phyloP scores from a whole-genome alignment of 768 basidiomycete species.

The Amanita brunnescens region DNA sequence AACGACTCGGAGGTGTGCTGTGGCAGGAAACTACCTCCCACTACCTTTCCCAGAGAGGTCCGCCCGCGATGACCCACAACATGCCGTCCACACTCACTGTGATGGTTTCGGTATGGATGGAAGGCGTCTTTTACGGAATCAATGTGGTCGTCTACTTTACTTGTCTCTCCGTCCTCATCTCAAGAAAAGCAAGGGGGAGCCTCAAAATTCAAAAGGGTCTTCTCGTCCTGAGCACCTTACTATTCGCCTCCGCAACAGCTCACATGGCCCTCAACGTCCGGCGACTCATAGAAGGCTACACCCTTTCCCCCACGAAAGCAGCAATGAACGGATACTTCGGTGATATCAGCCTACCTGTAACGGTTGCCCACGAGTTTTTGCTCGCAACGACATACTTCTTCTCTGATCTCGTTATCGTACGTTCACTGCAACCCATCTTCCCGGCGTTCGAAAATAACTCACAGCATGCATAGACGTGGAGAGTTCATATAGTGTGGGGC shows the following conservation, averaged over 20 bases:
- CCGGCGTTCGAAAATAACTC: neutral
- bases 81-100: slow-evolving; percentile 5
- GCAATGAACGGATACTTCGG: slow-evolving; percentile 24
- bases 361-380: slow-evolving; percentile 21
- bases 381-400: slow-evolving; percentile 1
- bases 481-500: slow-evolving; percentile 4
- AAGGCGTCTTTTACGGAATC: slow-evolving; percentile 13
- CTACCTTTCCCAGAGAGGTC: neutral
- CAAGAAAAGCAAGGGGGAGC: neutral
- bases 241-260: slow-evolving; percentile 20
- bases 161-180: slow-evolving; percentile 3
- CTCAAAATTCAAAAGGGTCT: neutral
- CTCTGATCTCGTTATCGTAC: slow-evolving; percentile 7
- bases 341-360: slow-evolving; percentile 25
- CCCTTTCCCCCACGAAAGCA: slow-evolving; percentile 21
- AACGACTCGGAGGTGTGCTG: too few species aligned
- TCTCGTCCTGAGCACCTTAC: neutral
- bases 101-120: slow-evolving; percentile 13
- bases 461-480: neutral
- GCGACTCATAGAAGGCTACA: slow-evolving; percentile 23
- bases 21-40: too few species aligned
- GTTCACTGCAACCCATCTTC: neutral
- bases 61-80: neutral
- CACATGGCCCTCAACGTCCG: slow-evolving; percentile 27
- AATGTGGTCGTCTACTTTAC: neutral